Evolutionary conservation across 2,329 filamentous ascomycete genomes (phyloP), one percentile per base, ranked within the genome.

Genomic region (Fonsecaea nubica): DNA sequence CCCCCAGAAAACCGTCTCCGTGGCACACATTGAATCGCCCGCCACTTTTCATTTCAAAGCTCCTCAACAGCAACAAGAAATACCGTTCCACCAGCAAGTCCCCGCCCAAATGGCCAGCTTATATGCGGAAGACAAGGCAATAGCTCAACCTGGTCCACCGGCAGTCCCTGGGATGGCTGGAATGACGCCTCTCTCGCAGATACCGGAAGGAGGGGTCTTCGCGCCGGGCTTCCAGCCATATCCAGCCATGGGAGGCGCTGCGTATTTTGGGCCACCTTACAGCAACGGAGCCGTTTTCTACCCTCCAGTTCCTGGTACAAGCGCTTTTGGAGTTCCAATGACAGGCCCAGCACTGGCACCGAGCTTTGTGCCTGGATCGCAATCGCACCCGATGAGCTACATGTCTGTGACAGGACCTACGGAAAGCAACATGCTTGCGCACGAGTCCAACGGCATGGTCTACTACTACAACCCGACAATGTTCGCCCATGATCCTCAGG

Each of bases 71-170:
- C 86, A 89, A 75, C 84, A 90, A 74, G 90, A 94, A 73, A 92
- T 93, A 75, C 92, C 93, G 0, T 97, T 98, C 83, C 93, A 97
- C 72, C 93, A 97, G 74, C 93, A 97, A 78, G 89, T 97, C n/a
- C 94, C 93, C 1, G 80, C 89, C 3, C 90, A 93, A 72, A 86
- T 92, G 56, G 82, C 83, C 68, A 84, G 85, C 45, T 87, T 86
- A 66, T 61, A 68, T 48, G 80, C 82, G 15, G 66, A 69, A 30
- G 66, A 63, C 30, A 67, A 68, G 52, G n/a, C 21, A 58, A 33
- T 40, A 21, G 30, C 52, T 48, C 66, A 48, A 30, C 36, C 63
- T 40, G 63, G 45, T n/a, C 59, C 72, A 81, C 86, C 1, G 91
- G 90, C 1, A 91, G 91, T 74, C 85, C 88, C 35, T 13, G 88